Evolutionary conservation across 176 grass and related monocot genomes (phyloP), one percentile per base, ranked within the genome.

Genomic region (Aegilops umbellulata): DNA sequence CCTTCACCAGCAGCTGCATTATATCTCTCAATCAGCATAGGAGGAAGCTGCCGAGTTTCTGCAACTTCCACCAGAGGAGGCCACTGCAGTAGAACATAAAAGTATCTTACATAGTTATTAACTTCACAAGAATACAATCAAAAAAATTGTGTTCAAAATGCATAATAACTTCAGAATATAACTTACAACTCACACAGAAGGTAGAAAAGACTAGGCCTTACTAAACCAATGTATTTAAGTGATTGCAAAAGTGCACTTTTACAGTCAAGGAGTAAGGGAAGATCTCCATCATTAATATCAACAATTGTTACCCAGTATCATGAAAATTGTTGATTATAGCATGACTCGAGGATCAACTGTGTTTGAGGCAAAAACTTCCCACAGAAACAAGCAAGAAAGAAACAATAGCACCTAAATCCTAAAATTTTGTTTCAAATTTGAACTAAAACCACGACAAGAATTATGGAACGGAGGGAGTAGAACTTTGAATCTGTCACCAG

Each of bases 11-110:
- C 90, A 72, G 89, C 90, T 51, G 91, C 87, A 32, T 94, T 93
- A 85, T 95, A 98, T 87, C 93, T 98, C 87, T 98, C 96, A 84
- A 98, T 92, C 61, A 98, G 85, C 74, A 84, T 79, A 67, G 90
- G 83, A 87, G 96, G 96, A 57, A 98, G 86, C 66, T 95, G 93
- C 51, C 90, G 87, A 85, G 88, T 94, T 88, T 91, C 96, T 31
- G 83, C 88, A 84, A 95, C 91, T 93, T 98, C 96, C 76, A 98
- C 96, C 67, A 95, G 72, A 77, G 96, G 79, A 90, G 93, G 96
- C 96, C 96, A 98, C 96, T 98, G 90, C 69, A 90, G 25, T 17
- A 81, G 7, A 61, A 67, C 15, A 30, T 38, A 66, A 66, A 73
- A 81, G 39, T 15, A 70, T 19, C 65, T 74, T 62, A 61, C 13